phyloP scores from a whole-genome alignment of 73 alveolate species.

The Paramecium tetraurelia region DNA sequence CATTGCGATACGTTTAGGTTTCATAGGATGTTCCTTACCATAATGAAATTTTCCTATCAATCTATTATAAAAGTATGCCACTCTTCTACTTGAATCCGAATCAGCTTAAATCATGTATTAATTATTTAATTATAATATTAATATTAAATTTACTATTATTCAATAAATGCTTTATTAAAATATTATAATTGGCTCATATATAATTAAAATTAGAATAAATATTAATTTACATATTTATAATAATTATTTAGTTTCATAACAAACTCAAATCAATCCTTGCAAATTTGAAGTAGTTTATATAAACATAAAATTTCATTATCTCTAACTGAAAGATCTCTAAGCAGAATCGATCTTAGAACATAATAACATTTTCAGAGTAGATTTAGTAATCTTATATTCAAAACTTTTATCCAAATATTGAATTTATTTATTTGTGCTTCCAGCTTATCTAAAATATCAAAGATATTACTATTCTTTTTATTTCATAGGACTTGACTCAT shows the following conservation, averaged over 20 bases:
- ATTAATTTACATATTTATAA: too few relatives aligned
- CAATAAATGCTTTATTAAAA: not conserved
- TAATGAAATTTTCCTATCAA: slow-evolving; percentile 94
- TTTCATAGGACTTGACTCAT: not conserved
- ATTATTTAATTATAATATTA: not conserved
- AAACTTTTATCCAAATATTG: not conserved
- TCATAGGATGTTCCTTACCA: slow-evolving; percentile 98
- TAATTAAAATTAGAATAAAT: not conserved
- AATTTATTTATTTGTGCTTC: not conserved
- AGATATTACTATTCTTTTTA: not conserved
- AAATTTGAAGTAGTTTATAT: not conserved
- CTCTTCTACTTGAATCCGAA: slow-evolving; percentile 68
- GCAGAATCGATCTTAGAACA: not conserved
- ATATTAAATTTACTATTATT: not conserved
- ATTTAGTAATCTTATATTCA: not conserved
- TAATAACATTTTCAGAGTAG: not conserved
- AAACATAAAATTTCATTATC: not conserved
- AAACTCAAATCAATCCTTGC: not conserved
- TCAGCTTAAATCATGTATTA: slow-evolving; percentile 24
- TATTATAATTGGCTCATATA: not conserved
- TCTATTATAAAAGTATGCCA: slow-evolving; percentile 91
- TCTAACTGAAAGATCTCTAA: not conserved
- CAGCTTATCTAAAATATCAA: not conserved
- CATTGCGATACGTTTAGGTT: slow-evolving; percentile 95
- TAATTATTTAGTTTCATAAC: not conserved